Percentiles rank a stretch among this genome's conserved stretches.
These are phyloP conservation scores for Bruguiera sexangula DNA, from an alignment of 345 rosid genomes.

Conservation along the genomic window DNA sequence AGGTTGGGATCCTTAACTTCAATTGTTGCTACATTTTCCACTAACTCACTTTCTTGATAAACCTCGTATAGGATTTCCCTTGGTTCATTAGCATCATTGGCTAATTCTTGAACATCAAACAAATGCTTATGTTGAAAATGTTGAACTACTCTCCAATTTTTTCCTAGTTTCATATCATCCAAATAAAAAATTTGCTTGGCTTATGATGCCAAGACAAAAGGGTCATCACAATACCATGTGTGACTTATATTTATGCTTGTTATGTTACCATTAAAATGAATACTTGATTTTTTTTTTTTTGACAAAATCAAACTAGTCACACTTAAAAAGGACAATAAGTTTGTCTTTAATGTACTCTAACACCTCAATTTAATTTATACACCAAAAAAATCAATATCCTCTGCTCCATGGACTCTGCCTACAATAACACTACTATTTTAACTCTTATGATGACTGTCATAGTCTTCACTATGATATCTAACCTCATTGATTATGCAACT, in stretches of 20 bases:
- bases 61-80: neutral
- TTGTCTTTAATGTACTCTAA: neutral
- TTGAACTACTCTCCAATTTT: neutral
- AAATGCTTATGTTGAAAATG: neutral
- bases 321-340: neutral
- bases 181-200: neutral
- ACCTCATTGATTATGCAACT: constrained; percentile 2
- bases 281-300: neutral
- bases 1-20: no score
- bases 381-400: neutral
- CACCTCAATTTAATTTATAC: neutral
- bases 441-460: neutral
- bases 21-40: no score
- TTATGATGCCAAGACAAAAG: neutral
- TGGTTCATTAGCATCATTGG: no score
- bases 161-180: neutral
- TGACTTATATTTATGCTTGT: neutral
- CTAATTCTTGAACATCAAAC: neutral
- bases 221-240: neutral
- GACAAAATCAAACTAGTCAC: neutral
- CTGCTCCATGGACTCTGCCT: neutral
- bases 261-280: neutral
- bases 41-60: neutral
- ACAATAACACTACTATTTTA: constrained; percentile 1
- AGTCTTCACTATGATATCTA: neutral